A percentile compares a stretch with the other conserved stretches of the same genome.
phyloP scores from a whole-genome alignment of 1,284 basidiomycete genomes.

The Leccinum subspadiceum region DNA sequence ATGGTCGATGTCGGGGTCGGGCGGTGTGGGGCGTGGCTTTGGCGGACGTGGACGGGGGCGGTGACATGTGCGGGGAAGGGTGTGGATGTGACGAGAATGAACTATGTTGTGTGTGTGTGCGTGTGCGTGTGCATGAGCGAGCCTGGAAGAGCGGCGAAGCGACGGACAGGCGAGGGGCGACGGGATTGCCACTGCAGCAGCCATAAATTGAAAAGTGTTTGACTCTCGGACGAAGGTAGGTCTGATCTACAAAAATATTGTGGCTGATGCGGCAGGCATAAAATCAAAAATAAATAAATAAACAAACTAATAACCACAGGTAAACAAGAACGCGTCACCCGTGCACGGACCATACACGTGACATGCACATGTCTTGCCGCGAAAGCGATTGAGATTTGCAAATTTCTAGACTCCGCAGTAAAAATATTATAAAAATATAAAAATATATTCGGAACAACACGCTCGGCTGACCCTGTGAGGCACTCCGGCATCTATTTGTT shows the following conservation, averaged over 20 bases:
- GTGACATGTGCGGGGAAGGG: background rate
- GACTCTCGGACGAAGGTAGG: background rate
- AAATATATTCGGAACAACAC: background rate
- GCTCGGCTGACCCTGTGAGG: background rate
- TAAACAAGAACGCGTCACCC: conserved; percentile 16
- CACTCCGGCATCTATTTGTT: background rate
- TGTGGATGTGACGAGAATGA: background rate
- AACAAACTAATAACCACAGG: background rate
- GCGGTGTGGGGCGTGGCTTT: background rate
- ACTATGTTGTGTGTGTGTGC: background rate
- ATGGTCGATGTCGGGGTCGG: conserved; percentile 19
- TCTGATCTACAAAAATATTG: background rate
- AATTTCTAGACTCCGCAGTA: background rate
- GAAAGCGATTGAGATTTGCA: background rate
- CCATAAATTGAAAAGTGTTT: conserved; percentile 15
- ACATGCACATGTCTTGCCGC: conserved; percentile 1
- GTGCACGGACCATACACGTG: conserved; percentile 31
- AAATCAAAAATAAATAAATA: conserved; percentile 2
- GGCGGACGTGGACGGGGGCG: background rate
- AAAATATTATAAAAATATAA: background rate
- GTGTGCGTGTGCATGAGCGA: conserved; percentile 21
- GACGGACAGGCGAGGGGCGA: conserved; percentile 26
- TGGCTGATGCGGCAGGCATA: background rate
- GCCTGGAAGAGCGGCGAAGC: conserved; percentile 29
- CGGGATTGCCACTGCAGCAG: conserved; percentile 28